A percentile compares a stretch with the other conserved stretches of the same genome.
Conservation (phyloP, 2,329 filamentous ascomycete species). For the Aspergillus ochraceoroseus region DNA sequence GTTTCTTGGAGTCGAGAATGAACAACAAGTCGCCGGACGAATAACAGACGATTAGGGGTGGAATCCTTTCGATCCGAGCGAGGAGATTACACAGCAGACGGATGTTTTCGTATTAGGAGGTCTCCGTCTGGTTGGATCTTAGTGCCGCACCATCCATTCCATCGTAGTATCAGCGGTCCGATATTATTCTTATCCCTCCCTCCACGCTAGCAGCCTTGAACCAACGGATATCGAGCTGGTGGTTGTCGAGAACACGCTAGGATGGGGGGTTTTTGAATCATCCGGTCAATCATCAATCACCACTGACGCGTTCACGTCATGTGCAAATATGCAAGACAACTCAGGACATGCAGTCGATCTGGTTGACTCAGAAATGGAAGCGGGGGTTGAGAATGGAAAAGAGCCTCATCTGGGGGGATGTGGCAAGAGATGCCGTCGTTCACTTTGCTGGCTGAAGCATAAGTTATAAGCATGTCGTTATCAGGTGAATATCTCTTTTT, state of each 20-base stretch:
- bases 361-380: constrained; percentile 4
- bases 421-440: background rate
- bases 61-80: constrained; percentile 2
- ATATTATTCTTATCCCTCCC: constrained; percentile 2
- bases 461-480: constrained; percentile 2
- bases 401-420: constrained; percentile 7
- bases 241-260: background rate
- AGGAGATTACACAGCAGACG: background rate
- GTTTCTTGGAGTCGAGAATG: too few relatives aligned
- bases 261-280: background rate
- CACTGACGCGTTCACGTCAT: background rate
- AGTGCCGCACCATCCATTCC: constrained; percentile 1
- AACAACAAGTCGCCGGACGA: background rate
- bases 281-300: background rate
- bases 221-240: constrained; percentile 2
- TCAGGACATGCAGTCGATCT: constrained; percentile 5
- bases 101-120: background rate
- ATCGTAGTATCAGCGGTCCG: constrained; percentile 7
- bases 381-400: constrained; percentile 6
- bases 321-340: constrained; percentile 9
- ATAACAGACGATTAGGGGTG: background rate
- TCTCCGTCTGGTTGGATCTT: constrained; percentile 12
- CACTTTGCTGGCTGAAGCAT: background rate
- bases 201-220: constrained; percentile 4
- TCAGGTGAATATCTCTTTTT: background rate